phyloP scores from a whole-genome alignment of 768 basidiomycete genomes.

The Nidularia pulvinata region DNA sequence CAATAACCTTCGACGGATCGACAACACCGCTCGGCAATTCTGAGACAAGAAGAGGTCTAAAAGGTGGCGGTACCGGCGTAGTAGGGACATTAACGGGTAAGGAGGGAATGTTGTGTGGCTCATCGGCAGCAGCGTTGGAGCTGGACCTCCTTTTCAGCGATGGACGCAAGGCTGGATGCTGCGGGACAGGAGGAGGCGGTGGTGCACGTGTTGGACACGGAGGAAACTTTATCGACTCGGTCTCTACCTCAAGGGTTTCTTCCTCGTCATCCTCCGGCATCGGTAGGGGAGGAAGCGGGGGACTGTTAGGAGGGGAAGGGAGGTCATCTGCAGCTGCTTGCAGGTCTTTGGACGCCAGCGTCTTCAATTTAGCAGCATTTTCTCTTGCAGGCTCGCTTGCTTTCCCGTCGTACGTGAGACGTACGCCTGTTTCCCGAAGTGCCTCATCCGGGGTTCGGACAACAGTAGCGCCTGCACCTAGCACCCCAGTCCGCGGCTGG shows the following conservation, averaged over 20 bases:
- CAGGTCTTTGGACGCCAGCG: not conserved
- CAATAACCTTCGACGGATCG: conserved; percentile 62
- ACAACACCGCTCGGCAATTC: conserved; percentile 42
- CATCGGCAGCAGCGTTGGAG: conserved; percentile 33
- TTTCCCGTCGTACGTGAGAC: conserved; percentile 30
- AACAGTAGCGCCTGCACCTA: conserved; percentile 74
- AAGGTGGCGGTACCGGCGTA: conserved; percentile 51
- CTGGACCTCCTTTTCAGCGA: conserved; percentile 33
- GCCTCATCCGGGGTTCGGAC: conserved; percentile 85
- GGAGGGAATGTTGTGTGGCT: conserved; percentile 45
- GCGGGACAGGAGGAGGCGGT: conserved; percentile 15
- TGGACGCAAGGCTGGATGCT: conserved; percentile 26
- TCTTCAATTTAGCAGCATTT: not conserved
- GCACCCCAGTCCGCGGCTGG: conserved; percentile 40
- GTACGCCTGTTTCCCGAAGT: conserved; percentile 47
- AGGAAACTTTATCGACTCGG: conserved; percentile 26
- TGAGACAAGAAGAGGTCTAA: conserved; percentile 68
- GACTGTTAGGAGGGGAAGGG: conserved; percentile 37
- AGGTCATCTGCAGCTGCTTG: conserved; percentile 8
- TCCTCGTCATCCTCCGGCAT: conserved; percentile 28
- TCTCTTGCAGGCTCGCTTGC: conserved; percentile 7
- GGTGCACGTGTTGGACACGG: conserved; percentile 32
- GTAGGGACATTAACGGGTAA: conserved; percentile 43
- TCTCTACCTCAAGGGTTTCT: conserved; percentile 17
- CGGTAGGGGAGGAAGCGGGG: conserved; percentile 58